These are phyloP conservation scores for Rhodamnia rubescens DNA, from an alignment of 345 rosid genomes.

Conservation along the genomic window DNA sequence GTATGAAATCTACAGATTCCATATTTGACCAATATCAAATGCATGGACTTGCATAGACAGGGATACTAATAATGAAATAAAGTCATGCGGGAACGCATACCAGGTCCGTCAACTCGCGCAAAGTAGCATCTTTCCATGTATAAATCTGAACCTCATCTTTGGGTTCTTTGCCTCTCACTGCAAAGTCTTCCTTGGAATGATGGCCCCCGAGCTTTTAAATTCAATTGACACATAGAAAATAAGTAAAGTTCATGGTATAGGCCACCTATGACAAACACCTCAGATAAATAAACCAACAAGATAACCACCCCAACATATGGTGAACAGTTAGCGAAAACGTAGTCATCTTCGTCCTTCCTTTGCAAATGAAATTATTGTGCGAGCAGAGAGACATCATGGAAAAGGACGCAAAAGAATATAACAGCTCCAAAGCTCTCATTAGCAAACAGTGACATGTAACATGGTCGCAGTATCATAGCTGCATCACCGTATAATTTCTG, in stretches of 20 bases:
- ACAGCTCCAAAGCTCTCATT: not conserved
- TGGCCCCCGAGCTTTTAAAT: constrained; percentile 56
- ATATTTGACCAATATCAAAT: not conserved
- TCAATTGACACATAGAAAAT: not conserved
- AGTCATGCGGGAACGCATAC: constrained; percentile 19
- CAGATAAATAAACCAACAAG: not conserved
- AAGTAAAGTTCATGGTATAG: not conserved
- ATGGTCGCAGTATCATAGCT: not conserved
- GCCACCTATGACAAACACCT: not conserved
- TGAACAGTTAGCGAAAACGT: not conserved
- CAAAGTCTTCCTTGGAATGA: constrained; percentile 77
- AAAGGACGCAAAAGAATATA: not conserved
- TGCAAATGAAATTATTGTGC: not conserved
- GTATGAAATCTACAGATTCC: not conserved
- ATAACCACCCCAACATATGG: not conserved
- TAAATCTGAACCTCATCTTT: constrained; percentile 95
- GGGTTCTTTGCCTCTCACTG: constrained; percentile 95
- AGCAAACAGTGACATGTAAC: not conserved
- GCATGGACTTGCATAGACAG: not conserved
- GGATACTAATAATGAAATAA: not conserved
- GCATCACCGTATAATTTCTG: not conserved
- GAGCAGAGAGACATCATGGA: not conserved
- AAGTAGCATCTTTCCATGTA: constrained; percentile 95
- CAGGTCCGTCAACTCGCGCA: constrained; percentile 81
- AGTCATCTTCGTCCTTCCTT: not conserved